Percentiles rank a stretch among this genome's conserved stretches.
Evolutionary conservation across 805 yeast genomes (phyloP).

Genomic region (Debaryomyces tyrocola): DNA sequence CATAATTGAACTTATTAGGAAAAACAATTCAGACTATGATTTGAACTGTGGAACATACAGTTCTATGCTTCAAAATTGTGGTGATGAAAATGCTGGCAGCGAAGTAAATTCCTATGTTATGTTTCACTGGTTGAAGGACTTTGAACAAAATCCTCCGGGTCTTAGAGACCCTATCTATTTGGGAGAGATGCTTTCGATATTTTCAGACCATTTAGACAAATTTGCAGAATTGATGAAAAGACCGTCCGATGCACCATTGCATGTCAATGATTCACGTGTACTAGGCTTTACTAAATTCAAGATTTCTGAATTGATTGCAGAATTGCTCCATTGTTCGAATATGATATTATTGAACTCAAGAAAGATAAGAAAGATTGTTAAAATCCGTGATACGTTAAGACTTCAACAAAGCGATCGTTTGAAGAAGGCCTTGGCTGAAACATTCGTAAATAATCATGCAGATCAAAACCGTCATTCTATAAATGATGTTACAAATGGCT

Average conservation of each 20-base stretch:
- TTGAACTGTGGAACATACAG: conserved; percentile 80
- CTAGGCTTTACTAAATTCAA: conserved; percentile 91
- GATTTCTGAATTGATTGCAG: conserved; percentile 90
- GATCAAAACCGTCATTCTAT: conserved; percentile 8
- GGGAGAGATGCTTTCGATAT: conserved; percentile 78
- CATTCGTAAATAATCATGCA: conserved; percentile 16
- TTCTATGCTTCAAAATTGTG: conserved; percentile 43
- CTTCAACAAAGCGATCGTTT: conserved; percentile 42
- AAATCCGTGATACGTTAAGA: conserved; percentile 68
- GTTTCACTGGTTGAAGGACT: conserved; percentile 46
- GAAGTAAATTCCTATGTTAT: conserved; percentile 43
- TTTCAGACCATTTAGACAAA: conserved; percentile 69
- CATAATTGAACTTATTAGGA: conserved; percentile 89
- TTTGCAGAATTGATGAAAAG: conserved; percentile 62
- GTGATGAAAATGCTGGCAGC: conserved; percentile 24
- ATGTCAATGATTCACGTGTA: conserved; percentile 36
- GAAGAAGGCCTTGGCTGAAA: conserved; percentile 36
- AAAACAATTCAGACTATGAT: conserved; percentile 95
- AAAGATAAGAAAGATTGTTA: conserved; percentile 65
- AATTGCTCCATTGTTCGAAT: conserved; percentile 93
- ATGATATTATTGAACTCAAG: conserved; percentile 87
- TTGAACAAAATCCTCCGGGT: conserved; percentile 87
- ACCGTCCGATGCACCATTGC: conserved; percentile 23
- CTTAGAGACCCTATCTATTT: conserved; percentile 90
- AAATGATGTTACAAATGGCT: conserved; percentile 34